Evolutionary conservation across 2,329 filamentous ascomycete species (phyloP).

Genomic region (Verticillium albo-atrum): DNA sequence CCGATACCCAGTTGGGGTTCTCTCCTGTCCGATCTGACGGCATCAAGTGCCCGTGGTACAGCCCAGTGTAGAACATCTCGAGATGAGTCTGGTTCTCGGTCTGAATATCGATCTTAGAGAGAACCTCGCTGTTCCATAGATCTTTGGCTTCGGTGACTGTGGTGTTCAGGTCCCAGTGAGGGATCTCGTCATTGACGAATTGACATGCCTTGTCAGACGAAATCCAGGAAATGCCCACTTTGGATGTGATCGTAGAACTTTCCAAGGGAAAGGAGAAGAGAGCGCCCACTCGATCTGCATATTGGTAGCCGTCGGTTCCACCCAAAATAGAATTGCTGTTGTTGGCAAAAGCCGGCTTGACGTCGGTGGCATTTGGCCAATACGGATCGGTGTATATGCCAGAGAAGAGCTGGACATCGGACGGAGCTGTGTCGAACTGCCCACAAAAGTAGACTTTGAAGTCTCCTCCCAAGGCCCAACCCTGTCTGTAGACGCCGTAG

Average conservation of each 20-base stretch:
- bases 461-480: conserved; percentile 37
- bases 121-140: conserved; percentile 41
- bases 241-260: conserved; percentile 36
- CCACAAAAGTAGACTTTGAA: conserved; percentile 40
- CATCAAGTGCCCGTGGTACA: conserved; percentile 60
- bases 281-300: conserved; percentile 46
- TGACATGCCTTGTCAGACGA: conserved; percentile 41
- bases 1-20: conserved; percentile 49
- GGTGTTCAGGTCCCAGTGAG: conserved; percentile 33
- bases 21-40: conserved; percentile 56
- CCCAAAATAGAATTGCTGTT: conserved; percentile 51
- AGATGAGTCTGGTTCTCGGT: conserved; percentile 41
- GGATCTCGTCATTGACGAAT: conserved; percentile 40
- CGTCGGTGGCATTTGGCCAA: conserved; percentile 23
- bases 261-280: conserved; percentile 41
- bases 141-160: conserved; percentile 33
- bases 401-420: conserved; percentile 30
- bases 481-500: conserved; percentile 40
- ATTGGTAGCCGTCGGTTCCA: conserved; percentile 41
- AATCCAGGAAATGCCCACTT: conserved; percentile 46
- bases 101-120: conserved; percentile 35
- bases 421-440: conserved; percentile 30
- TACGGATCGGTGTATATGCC: conserved; percentile 41
- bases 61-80: conserved; percentile 49
- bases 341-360: conserved; percentile 34